Evolutionary conservation across 495 filamentous ascomycete species (phyloP).

Genomic region (Penicillium paradoxum): DNA sequence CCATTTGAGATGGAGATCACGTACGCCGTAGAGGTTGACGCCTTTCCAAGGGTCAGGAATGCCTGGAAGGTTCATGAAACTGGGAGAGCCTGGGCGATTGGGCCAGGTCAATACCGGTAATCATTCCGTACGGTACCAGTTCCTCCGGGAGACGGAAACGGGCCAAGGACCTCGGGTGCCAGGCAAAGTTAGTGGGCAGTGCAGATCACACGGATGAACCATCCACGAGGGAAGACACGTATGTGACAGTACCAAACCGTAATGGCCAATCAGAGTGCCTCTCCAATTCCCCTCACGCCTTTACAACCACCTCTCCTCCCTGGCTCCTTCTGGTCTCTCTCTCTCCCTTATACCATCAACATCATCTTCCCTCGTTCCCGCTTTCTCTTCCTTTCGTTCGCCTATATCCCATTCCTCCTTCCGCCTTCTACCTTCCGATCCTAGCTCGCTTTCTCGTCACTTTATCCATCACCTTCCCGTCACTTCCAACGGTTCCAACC

Average conservation of each 20-base stretch:
- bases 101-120: slow-evolving; percentile 1
- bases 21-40: slow-evolving; percentile 8
- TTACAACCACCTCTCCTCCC: slow-evolving; percentile 9
- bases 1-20: neutral
- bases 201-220: slow-evolving; percentile 7
- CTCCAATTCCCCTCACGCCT: slow-evolving; percentile 12
- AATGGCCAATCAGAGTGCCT: slow-evolving; percentile 8
- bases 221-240: slow-evolving; percentile 14
- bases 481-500: slow-evolving; percentile 1
- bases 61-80: slow-evolving; percentile 32
- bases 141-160: slow-evolving; percentile 13
- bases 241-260: slow-evolving; percentile 7
- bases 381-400: slow-evolving; percentile 12
- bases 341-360: slow-evolving; percentile 26
- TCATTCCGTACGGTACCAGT: slow-evolving; percentile 7
- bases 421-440: slow-evolving; percentile 5
- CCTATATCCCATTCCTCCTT: slow-evolving; percentile 8
- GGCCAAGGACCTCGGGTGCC: slow-evolving; percentile 8
- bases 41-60: slow-evolving; percentile 22
- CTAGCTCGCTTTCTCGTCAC: slow-evolving; percentile 6
- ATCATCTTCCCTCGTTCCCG: slow-evolving; percentile 14
- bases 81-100: slow-evolving; percentile 10
- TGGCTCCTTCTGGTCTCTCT: slow-evolving; percentile 13
- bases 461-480: slow-evolving; percentile 14
- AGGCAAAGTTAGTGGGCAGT: neutral